phyloP scores from a whole-genome alignment of 306 rosid genomes.

The Cicer cuneatum region DNA sequence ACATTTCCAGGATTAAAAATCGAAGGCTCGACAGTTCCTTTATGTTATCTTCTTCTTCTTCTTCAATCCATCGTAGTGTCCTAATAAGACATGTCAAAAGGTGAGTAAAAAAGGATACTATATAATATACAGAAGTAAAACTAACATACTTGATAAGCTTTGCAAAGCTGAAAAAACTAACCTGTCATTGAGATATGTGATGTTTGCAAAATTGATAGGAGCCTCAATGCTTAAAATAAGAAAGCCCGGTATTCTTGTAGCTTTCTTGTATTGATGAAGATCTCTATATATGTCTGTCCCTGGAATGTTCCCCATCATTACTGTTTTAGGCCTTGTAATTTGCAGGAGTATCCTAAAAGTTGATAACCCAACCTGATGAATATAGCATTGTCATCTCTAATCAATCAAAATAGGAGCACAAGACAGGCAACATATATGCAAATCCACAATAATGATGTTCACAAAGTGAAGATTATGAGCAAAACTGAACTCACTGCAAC shows the following conservation, averaged over 20 bases:
- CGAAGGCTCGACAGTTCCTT: conserved; percentile 56
- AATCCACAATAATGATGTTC: neutral
- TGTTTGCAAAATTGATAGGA: conserved; percentile 90
- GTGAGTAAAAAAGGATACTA: conserved; percentile 16
- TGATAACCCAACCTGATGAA: conserved; percentile 78
- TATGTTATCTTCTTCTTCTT: conserved; percentile 56
- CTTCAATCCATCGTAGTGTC: conserved; percentile 90
- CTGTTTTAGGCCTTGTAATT: conserved; percentile 88
- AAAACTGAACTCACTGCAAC: conserved; percentile 68
- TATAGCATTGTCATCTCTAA: conserved; percentile 31
- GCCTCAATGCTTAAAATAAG: conserved; percentile 90
- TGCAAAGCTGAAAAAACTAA: conserved; percentile 40
- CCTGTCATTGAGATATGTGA: conserved; percentile 90
- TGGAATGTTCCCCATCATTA: conserved; percentile 78
- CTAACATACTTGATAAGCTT: neutral
- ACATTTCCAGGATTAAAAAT: conserved; percentile 71
- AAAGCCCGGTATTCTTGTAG: conserved; percentile 71
- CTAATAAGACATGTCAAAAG: conserved; percentile 47
- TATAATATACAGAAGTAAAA: neutral
- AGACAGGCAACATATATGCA: neutral
- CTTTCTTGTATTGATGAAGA: conserved; percentile 81
- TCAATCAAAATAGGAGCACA: conserved; percentile 12
- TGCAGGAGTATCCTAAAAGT: conserved; percentile 79
- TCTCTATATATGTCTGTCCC: conserved; percentile 81
- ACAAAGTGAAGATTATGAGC: neutral